Base-by-base conservation (phyloP, 257 asterid species). In the Nicotiana sylvestris region DNA sequence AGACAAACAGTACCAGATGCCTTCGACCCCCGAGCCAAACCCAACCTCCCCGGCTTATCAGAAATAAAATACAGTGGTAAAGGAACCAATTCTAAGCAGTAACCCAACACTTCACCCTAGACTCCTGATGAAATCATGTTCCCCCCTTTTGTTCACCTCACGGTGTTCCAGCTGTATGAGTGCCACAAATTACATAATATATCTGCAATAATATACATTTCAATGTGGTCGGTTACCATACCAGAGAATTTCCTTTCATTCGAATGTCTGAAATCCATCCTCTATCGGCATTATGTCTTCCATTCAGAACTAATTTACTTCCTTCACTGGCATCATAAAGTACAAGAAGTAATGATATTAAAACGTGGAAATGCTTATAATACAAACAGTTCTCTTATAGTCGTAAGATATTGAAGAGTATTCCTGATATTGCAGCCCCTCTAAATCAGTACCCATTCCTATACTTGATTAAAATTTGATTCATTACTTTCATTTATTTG, bases 281-380 rank as follows among this genome's bases (percentile, higher is more conserved):
- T 83, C 85, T 85, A 91, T 96, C 98, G 76, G 92, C 98, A 89
- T 94, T 90, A 85, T 96, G 98, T 81, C 97, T 93, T 88, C 98
- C 99, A 85, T 92, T 96, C 90, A 96, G 83, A 80, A 90, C 91
- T 88, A 94, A 88, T 57, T 88, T 67, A 76, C 90, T 86, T 56
- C 95, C 97, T 87, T 94, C 89, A 85, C 99, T 96, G 91, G 86
- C 86, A 85, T 83, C 82, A 87, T 30, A 83, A 55, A 84, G 43
- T 84, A 55, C 77, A 21, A 85, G 8, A 65, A 30, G 33, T 43
- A 56, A 66, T 10, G 77, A 70, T 51, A 51, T 66, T 77, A 68
- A 72, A 61, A 32, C 82, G 76, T 65, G 69, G 58, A 66, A 15
- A 17, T 5, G 62, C 62, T 15, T 57, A 57, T 15, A 57, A 9